Conservation (phyloP, 345 rosid species). For the Noccaea bulbosa region DNA sequence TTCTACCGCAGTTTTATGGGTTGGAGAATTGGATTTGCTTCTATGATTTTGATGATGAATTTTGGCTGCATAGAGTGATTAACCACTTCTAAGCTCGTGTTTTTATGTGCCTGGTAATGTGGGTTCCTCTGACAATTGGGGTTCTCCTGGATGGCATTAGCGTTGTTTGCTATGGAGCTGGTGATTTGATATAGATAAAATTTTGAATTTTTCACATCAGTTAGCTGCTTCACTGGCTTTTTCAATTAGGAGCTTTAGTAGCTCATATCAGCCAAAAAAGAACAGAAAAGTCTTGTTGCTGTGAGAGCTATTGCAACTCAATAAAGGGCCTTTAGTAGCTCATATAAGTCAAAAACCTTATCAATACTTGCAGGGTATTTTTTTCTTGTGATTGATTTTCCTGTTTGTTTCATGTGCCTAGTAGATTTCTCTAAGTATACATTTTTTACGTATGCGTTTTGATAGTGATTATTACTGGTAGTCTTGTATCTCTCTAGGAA, state of each 20-base stretch:
- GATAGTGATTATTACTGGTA: not conserved
- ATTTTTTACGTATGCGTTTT: constrained; percentile 3
- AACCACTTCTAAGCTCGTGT: constrained; percentile 25
- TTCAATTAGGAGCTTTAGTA: not conserved
- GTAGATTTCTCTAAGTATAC: not conserved
- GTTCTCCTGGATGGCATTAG: not conserved
- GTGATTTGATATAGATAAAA: constrained; percentile 5
- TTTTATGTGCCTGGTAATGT: constrained; percentile 37
- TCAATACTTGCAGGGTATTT: not conserved
- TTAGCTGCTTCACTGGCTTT: constrained; percentile 24
- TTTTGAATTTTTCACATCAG: constrained; percentile 2
- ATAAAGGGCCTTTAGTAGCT: not conserved
- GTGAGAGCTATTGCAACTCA: constrained; percentile 25
- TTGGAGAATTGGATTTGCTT: constrained; percentile 35
- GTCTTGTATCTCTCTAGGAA: constrained; percentile 1
- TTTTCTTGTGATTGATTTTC: not conserved
- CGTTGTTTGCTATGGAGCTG: constrained; percentile 3
- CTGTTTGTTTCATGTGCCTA: constrained; percentile 13
- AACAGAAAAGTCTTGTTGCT: not conserved
- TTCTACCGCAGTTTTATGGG: constrained; percentile 29
- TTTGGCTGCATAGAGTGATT: constrained; percentile 28
- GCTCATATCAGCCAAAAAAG: not conserved
- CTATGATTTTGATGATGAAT: constrained; percentile 30
- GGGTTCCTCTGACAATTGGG: constrained; percentile 22
- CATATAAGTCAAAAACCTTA: constrained; percentile 3